A percentile compares a stretch with the other conserved stretches of the same genome.
phyloP scores from a whole-genome alignment of 495 filamentous ascomycete species.

The Platismatia glauca region DNA sequence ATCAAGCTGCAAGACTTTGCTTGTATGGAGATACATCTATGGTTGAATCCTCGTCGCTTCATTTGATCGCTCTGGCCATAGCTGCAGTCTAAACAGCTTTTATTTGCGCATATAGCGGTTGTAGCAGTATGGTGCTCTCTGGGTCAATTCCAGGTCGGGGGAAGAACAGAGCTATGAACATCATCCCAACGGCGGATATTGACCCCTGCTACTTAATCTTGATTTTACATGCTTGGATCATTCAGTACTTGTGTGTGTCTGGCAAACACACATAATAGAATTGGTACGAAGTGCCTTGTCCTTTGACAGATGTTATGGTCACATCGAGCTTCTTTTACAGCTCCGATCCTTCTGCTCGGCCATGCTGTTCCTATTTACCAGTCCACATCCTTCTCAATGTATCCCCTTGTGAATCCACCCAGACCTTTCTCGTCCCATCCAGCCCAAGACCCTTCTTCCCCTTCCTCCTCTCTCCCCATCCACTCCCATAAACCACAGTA shows the following conservation, averaged over 20 bases:
- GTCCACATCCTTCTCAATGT: slow-evolving; percentile 17
- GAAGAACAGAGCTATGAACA: too few relatives aligned
- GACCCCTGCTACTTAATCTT: too few relatives aligned
- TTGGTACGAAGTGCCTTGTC: neutral
- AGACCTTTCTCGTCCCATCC: slow-evolving; percentile 3
- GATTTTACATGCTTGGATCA: too few relatives aligned
- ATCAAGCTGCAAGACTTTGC: too few relatives aligned
- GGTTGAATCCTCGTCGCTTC: neutral
- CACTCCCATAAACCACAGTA: slow-evolving; percentile 17
- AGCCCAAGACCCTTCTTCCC: slow-evolving; percentile 7
- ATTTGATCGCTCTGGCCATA: neutral
- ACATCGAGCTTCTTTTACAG: neutral
- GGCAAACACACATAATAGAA: neutral
- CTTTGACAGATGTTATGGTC: neutral
- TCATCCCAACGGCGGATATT: too few relatives aligned
- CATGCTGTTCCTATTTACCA: slow-evolving; percentile 9
- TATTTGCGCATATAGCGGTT: neutral
- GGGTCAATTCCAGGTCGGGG: too few relatives aligned
- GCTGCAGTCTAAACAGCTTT: neutral
- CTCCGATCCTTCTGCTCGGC: neutral
- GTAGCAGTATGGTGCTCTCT: too few relatives aligned
- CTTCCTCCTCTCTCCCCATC: slow-evolving; percentile 13
- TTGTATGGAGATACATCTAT: too few relatives aligned
- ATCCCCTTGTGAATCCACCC: slow-evolving; percentile 9
- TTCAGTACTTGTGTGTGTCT: neutral